Percentiles rank a stretch among this genome's conserved stretches.
Evolutionary conservation across 1,284 basidiomycete genomes (phyloP).

Genomic region (Erythrobasidium hasegawianum): DNA sequence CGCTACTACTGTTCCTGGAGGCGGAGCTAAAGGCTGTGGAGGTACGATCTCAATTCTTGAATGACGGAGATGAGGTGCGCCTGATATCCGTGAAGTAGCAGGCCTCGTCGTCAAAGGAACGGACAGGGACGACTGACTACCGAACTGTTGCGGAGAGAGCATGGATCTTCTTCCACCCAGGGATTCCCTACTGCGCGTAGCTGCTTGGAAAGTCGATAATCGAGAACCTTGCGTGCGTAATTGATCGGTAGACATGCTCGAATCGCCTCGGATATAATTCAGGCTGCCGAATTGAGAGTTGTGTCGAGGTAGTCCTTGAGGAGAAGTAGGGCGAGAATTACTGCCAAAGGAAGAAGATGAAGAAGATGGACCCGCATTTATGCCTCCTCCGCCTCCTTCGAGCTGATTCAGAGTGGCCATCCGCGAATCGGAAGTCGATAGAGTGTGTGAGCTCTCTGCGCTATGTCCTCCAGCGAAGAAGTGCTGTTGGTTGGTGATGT

Average conservation of each 20-base stretch:
- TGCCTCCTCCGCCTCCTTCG: background rate
- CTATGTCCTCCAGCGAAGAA: background rate
- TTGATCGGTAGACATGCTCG: slow-evolving; percentile 31
- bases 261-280: slow-evolving; percentile 20
- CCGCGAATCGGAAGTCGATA: background rate
- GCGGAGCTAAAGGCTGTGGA: slow-evolving; percentile 40
- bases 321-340: slow-evolving; percentile 6
- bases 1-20: slow-evolving; percentile 39
- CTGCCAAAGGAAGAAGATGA: slow-evolving; percentile 4
- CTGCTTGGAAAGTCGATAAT: background rate
- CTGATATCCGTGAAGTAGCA: slow-evolving; percentile 31
- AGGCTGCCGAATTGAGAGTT: background rate
- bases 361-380: background rate
- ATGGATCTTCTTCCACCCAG: background rate
- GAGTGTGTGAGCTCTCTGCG: background rate
- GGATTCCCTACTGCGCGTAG: background rate
- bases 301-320: background rate
- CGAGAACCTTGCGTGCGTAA: slow-evolving; percentile 23
- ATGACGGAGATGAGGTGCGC: slow-evolving; percentile 42
- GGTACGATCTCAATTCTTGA: slow-evolving; percentile 45
- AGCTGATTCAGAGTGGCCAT: background rate
- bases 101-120: background rate
- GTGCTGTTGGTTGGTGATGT: background rate
- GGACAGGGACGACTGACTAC: background rate
- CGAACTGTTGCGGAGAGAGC: background rate